Conservation (phyloP, 306 rosid genomes). For the Prosopis cineraria region DNA sequence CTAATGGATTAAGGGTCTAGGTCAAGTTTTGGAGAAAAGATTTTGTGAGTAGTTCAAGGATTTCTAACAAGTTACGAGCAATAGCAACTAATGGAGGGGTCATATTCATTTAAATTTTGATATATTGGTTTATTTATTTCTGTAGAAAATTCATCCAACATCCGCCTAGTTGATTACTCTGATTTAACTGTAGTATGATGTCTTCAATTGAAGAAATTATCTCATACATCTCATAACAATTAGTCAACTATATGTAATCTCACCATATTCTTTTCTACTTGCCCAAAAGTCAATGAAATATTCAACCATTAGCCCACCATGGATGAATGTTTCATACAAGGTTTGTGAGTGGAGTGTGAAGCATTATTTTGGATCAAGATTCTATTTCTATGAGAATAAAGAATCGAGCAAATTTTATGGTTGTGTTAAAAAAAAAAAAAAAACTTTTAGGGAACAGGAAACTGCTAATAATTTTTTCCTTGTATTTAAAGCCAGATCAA, state of each 20-base stretch:
- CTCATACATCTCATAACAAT: conserved; percentile 8
- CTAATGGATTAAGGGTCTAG: background rate
- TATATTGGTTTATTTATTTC: conserved; percentile 2
- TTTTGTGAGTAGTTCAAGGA: conserved; percentile 13
- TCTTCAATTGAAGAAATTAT: background rate
- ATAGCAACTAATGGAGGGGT: conserved; percentile 14
- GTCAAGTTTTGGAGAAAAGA: conserved; percentile 1
- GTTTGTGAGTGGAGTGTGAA: background rate
- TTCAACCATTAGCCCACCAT: background rate
- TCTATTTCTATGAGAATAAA: conserved; percentile 22
- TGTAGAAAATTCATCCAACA: conserved; percentile 19
- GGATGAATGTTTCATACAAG: background rate
- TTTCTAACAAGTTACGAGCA: background rate
- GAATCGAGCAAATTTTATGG: conserved; percentile 10
- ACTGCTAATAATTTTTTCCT: background rate
- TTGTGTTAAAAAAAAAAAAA: background rate
- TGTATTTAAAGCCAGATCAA: background rate
- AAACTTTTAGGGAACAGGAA: background rate
- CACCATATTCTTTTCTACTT: background rate
- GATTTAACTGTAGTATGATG: conserved; percentile 5
- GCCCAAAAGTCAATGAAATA: conserved; percentile 15
- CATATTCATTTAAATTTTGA: conserved; percentile 23
- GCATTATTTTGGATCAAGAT: conserved; percentile 21
- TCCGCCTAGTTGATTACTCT: conserved; percentile 2
- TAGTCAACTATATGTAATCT: background rate